phyloP scores from a whole-genome alignment of 345 rosid species.

The Arabidopsis arenosa region DNA sequence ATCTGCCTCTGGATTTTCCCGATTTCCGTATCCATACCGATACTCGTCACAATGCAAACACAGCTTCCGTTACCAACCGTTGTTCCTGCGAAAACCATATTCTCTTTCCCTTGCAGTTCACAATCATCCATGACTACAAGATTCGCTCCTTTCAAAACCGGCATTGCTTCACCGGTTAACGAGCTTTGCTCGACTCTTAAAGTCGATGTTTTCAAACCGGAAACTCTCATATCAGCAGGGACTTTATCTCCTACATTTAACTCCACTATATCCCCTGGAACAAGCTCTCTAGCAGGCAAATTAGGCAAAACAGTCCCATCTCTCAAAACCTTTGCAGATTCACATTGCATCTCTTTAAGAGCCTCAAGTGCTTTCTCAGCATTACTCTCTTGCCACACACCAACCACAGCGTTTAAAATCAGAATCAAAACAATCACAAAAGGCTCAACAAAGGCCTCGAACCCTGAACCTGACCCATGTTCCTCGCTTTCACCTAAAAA shows the following conservation, averaged over 20 bases:
- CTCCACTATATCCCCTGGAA: slow-evolving; percentile 89
- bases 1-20: slow-evolving; percentile 92
- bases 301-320: slow-evolving; percentile 67
- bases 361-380: slow-evolving; percentile 96
- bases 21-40: slow-evolving; percentile 90
- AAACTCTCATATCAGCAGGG: slow-evolving; percentile 92
- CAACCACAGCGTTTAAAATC: slow-evolving; percentile 79
- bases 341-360: slow-evolving; percentile 90
- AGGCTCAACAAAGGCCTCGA: slow-evolving; percentile 86
- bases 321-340: slow-evolving; percentile 75
- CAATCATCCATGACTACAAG: slow-evolving; percentile 63
- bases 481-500: slow-evolving; percentile 64
- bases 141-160: slow-evolving; percentile 71
- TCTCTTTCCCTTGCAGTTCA: slow-evolving; percentile 89
- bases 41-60: slow-evolving; percentile 63
- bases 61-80: slow-evolving; percentile 88
- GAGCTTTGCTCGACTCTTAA: slow-evolving; percentile 91
- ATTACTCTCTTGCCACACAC: slow-evolving; percentile 95
- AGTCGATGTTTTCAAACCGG: slow-evolving; percentile 71
- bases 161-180: slow-evolving; percentile 93
- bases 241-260: slow-evolving; percentile 82
- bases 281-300: slow-evolving; percentile 87
- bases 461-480: slow-evolving; percentile 52
- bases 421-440: slow-evolving; percentile 83
- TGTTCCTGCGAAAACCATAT: slow-evolving; percentile 85